Conservation (phyloP, 2,329 filamentous ascomycete species). For the Apiospora phragmitis region DNA sequence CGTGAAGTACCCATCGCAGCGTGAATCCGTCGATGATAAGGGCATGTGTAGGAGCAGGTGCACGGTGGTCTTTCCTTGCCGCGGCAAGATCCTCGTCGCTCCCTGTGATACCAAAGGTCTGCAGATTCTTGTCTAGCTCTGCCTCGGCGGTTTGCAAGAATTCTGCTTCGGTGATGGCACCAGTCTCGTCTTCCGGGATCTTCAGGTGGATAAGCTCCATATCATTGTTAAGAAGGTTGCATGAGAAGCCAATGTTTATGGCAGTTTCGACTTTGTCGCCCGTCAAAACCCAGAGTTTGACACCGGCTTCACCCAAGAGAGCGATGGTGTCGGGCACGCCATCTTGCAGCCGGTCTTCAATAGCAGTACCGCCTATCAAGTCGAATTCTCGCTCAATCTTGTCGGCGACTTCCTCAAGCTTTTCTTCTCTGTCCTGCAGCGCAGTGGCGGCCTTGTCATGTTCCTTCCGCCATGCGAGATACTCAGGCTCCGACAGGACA, state of each 20-base stretch:
- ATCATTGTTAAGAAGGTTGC: conserved; percentile 94
- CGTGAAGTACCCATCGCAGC: conserved; percentile 82
- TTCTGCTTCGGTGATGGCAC: conserved; percentile 46
- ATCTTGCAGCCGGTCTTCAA: conserved; percentile 95
- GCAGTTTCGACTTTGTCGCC: conserved; percentile 99
- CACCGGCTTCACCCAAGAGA: conserved; percentile 86
- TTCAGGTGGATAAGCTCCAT: conserved; percentile 96
- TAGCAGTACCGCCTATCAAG: conserved; percentile 90
- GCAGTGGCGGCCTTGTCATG: conserved; percentile 86
- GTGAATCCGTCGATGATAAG: conserved; percentile 95
- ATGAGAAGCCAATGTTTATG: conserved; percentile 99
- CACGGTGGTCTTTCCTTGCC: conserved; percentile 80
- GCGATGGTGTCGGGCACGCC: conserved; percentile 96
- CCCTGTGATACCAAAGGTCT: conserved; percentile 75
- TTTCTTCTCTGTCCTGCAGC: conserved; percentile 85
- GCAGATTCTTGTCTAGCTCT: conserved; percentile 73
- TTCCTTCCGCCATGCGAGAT: conserved; percentile 79
- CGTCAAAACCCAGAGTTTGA: conserved; percentile 97
- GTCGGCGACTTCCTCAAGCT: conserved; percentile 86
- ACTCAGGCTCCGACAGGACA: conserved; percentile 79
- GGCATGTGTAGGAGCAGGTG: conserved; percentile 85
- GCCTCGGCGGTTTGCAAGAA: conserved; percentile 62
- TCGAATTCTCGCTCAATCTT: conserved; percentile 87
- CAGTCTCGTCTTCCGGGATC: conserved; percentile 69
- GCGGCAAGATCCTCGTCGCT: conserved; percentile 80